Percentiles rank a stretch among this genome's conserved stretches.
These are phyloP conservation scores for Pseudocercospora musae DNA, from an alignment of 2,329 filamentous ascomycete species.

Conservation along the genomic window DNA sequence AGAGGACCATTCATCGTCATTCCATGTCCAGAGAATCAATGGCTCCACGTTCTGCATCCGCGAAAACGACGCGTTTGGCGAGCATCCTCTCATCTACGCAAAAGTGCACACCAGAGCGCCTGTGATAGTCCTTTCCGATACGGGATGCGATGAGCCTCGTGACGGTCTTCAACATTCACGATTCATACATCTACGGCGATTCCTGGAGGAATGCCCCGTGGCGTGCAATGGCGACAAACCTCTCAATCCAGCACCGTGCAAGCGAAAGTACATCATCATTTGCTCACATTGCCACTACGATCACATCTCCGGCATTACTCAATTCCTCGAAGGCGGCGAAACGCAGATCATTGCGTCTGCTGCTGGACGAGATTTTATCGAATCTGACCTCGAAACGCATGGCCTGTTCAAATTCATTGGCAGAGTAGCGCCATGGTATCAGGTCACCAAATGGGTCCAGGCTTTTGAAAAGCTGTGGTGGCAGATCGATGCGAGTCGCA, in stretches of 20 bases:
- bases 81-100: constrained; percentile 48
- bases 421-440: constrained; percentile 40
- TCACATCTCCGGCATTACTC: constrained; percentile 37
- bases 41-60: constrained; percentile 44
- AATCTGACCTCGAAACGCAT: constrained; percentile 38
- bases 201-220: constrained; percentile 43
- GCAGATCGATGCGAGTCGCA: constrained; percentile 9
- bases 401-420: constrained; percentile 43
- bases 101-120: constrained; percentile 38
- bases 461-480: constrained; percentile 37
- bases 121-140: constrained; percentile 44
- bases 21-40: constrained; percentile 41
- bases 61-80: constrained; percentile 44
- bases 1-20: constrained; percentile 23
- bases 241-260: constrained; percentile 37
- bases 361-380: constrained; percentile 41
- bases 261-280: constrained; percentile 41
- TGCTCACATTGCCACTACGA: constrained; percentile 51
- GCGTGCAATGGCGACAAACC: constrained; percentile 34
- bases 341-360: constrained; percentile 37
- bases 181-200: constrained; percentile 39
- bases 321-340: constrained; percentile 33
- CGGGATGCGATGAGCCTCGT: constrained; percentile 44
- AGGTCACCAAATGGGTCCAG: constrained; percentile 42
- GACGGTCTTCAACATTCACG: constrained; percentile 24